phyloP scores from a whole-genome alignment of 225 moss, liverwort and hornwort genomes.

The Physcomitrellopsis africana region DNA sequence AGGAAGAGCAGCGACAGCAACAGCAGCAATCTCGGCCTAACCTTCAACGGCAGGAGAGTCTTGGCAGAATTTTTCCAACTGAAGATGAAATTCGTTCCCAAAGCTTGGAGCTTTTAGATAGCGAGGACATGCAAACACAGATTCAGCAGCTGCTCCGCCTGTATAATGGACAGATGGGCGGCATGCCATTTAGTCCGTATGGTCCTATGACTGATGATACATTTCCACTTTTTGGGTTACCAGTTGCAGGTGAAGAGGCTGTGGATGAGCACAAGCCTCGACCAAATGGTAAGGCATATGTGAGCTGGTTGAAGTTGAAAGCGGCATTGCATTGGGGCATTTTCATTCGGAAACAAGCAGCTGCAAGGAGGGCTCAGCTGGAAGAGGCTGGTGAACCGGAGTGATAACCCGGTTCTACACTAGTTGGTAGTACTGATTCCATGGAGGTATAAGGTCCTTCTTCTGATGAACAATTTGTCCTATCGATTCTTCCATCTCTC shows the following conservation, averaged over 20 bases:
- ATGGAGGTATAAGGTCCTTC: too few species aligned
- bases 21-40: not conserved
- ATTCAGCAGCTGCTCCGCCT: constrained; percentile 27
- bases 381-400: constrained; percentile 39
- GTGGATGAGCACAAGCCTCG: constrained; percentile 22
- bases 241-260: constrained; percentile 31
- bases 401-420: too few species aligned
- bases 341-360: constrained; percentile 60
- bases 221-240: not conserved
- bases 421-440: too few species aligned
- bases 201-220: not conserved
- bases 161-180: constrained; percentile 24
- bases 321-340: constrained; percentile 65
- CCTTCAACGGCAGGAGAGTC: constrained; percentile 26
- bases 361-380: constrained; percentile 52
- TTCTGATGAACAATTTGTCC: too few species aligned
- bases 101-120: constrained; percentile 26
- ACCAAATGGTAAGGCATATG: constrained; percentile 40
- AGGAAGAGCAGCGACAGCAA: too few species aligned
- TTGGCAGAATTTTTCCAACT: constrained; percentile 9
- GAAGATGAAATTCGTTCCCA: constrained; percentile 17
- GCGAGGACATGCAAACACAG: not conserved
- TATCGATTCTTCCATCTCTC: too few species aligned
- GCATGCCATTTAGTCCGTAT: not conserved
- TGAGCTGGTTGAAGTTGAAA: constrained; percentile 65